Evolutionary conservation across 768 basidiomycete species (phyloP).

Genomic region (Trametes meyenii): DNA sequence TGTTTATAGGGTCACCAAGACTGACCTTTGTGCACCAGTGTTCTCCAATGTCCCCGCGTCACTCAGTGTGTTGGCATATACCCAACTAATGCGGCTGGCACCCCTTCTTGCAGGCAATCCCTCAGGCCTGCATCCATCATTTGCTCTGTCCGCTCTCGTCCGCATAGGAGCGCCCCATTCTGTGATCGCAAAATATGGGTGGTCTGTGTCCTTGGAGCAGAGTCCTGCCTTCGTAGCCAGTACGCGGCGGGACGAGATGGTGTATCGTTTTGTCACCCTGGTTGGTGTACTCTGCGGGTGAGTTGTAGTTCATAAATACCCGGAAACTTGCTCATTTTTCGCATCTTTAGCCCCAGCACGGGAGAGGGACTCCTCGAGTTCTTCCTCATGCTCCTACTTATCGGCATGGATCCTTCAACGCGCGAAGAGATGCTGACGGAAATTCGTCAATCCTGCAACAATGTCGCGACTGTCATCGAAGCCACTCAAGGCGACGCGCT

Average conservation of each 20-base stretch:
- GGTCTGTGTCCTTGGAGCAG: constrained; percentile 23
- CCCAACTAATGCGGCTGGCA: constrained; percentile 8
- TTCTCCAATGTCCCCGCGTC: constrained; percentile 29
- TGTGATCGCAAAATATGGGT: constrained; percentile 40
- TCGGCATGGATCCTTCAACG: constrained; percentile 59
- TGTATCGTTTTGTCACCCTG: constrained; percentile 47
- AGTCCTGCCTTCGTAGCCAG: background rate
- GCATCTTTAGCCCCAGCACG: constrained; percentile 28
- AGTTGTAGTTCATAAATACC: constrained; percentile 25
- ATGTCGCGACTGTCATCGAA: constrained; percentile 47
- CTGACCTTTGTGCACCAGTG: constrained; percentile 31
- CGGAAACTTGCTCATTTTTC: constrained; percentile 5
- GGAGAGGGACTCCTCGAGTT: constrained; percentile 50
- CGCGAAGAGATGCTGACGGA: constrained; percentile 48
- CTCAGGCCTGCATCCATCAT: constrained; percentile 38
- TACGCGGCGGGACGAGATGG: constrained; percentile 30
- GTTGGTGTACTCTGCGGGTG: constrained; percentile 50
- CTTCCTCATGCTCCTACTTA: constrained; percentile 50
- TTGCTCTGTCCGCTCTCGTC: constrained; percentile 41
- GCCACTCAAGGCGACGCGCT: constrained; percentile 27
- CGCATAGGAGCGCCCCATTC: constrained; percentile 48
- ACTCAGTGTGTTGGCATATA: constrained; percentile 32
- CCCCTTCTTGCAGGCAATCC: constrained; percentile 32
- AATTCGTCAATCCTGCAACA: constrained; percentile 50
- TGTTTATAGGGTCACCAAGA: constrained; percentile 30